phyloP scores from a whole-genome alignment of 2,329 filamentous ascomycete genomes.

The Cryphonectria carpinicola region DNA sequence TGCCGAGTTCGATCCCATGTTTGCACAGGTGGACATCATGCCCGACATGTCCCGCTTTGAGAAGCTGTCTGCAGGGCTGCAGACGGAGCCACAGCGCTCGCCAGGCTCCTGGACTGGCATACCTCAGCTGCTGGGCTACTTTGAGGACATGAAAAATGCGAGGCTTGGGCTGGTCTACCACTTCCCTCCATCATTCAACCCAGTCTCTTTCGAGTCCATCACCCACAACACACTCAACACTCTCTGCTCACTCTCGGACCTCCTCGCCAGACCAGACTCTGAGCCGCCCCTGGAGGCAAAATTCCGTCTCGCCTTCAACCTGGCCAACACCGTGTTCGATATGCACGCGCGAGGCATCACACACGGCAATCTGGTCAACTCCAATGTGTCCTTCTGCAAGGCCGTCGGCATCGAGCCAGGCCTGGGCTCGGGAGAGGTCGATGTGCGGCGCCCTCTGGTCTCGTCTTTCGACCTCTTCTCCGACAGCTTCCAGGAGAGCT shows the following conservation, averaged over 20 bases:
- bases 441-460: constrained; percentile 70
- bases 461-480: constrained; percentile 77
- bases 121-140: constrained; percentile 68
- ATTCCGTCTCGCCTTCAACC: constrained; percentile 73
- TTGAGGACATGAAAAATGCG: constrained; percentile 72
- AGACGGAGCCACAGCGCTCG: constrained; percentile 55
- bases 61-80: constrained; percentile 62
- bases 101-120: constrained; percentile 64
- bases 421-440: constrained; percentile 52
- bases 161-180: constrained; percentile 77
- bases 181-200: constrained; percentile 67
- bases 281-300: constrained; percentile 75
- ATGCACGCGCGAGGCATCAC: constrained; percentile 70
- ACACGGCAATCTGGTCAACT: constrained; percentile 71
- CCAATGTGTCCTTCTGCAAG: constrained; percentile 69
- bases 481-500: constrained; percentile 43
- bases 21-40: constrained; percentile 64
- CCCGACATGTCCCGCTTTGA: constrained; percentile 68
- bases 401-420: constrained; percentile 46
- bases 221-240: constrained; percentile 55
- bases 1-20: constrained; percentile 65
- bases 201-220: constrained; percentile 56
- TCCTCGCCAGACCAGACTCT: constrained; percentile 55
- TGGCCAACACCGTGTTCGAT: constrained; percentile 73
- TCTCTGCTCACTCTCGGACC: constrained; percentile 57